These are phyloP conservation scores for Smallanthus sonchifolius DNA, from an alignment of 129 eudicot genomes.

Conservation along the genomic window DNA sequence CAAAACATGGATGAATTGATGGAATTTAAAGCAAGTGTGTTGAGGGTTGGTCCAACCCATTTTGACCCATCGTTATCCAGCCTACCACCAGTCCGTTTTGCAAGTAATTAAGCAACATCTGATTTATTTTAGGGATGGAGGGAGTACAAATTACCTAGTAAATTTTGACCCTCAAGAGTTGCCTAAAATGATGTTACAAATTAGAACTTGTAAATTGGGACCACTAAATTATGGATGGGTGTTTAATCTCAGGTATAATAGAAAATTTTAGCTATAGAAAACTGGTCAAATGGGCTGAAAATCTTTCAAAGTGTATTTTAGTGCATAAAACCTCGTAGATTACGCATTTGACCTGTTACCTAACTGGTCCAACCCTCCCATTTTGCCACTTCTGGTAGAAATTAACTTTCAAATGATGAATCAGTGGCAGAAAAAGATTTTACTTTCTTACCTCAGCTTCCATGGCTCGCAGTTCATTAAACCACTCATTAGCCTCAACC, in stretches of 20 bases:
- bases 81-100: no score
- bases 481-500: conserved; percentile 48
- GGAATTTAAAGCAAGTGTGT: no score
- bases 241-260: background rate
- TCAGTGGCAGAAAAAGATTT: background rate
- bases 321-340: background rate
- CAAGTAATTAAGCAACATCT: no score
- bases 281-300: background rate
- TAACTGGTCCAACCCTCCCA: background rate
- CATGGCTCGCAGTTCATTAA: conserved; percentile 91
- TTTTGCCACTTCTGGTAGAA: background rate
- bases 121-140: no score
- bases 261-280: background rate
- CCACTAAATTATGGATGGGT: background rate
- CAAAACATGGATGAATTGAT: no score
- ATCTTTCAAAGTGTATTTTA: background rate
- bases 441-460: conserved; percentile 81
- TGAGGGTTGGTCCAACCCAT: no score
- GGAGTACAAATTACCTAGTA: no score
- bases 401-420: background rate
- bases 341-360: background rate
- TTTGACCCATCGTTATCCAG: no score
- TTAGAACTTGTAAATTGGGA: background rate
- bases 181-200: background rate
- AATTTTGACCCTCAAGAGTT: background rate